Evolutionary conservation across 192 early-diverging fungal genomes (phyloP).

Genomic region (Coemansia sp.): DNA sequence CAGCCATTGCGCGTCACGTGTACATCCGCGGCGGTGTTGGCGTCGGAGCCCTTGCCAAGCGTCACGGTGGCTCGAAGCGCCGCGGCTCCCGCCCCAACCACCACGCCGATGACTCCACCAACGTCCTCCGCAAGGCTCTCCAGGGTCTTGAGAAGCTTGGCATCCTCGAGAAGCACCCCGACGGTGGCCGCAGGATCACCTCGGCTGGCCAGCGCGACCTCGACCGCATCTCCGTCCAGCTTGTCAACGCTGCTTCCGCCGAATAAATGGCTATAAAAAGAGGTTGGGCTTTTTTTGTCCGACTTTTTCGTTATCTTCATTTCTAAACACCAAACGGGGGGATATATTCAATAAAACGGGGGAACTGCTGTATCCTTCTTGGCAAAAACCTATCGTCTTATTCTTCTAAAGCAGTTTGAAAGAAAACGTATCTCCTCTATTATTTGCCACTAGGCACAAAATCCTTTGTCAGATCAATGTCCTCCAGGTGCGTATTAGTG

Average conservation of each 20-base stretch:
- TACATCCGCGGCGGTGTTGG: slow-evolving; percentile 91
- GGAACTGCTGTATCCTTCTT: too few relatives aligned
- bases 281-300: not conserved
- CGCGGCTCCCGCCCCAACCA: slow-evolving; percentile 94
- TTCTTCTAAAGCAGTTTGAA: too few relatives aligned
- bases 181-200: slow-evolving; percentile 93
- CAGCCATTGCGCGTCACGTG: slow-evolving; percentile 95
- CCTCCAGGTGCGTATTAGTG: slow-evolving; percentile 76
- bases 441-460: slow-evolving; percentile 49
- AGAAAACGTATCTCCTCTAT: not conserved
- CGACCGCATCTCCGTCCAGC: slow-evolving; percentile 89
- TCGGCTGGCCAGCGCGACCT: slow-evolving; percentile 97
- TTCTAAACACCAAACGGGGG: too few relatives aligned
- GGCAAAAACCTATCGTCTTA: too few relatives aligned
- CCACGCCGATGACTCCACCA: slow-evolving; percentile 83
- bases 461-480: slow-evolving; percentile 74
- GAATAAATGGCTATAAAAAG: slow-evolving; percentile 5
- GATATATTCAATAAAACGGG: too few relatives aligned
- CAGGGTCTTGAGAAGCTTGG: slow-evolving; percentile 99
- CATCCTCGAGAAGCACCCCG: slow-evolving; percentile 90
- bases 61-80: slow-evolving; percentile 90
- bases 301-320: not conserved
- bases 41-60: slow-evolving; percentile 91
- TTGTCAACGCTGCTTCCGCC: slow-evolving; percentile 49
- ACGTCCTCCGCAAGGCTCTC: slow-evolving; percentile 92